phyloP scores from a whole-genome alignment of 306 rosid species.

The Dryas alaskensis region DNA sequence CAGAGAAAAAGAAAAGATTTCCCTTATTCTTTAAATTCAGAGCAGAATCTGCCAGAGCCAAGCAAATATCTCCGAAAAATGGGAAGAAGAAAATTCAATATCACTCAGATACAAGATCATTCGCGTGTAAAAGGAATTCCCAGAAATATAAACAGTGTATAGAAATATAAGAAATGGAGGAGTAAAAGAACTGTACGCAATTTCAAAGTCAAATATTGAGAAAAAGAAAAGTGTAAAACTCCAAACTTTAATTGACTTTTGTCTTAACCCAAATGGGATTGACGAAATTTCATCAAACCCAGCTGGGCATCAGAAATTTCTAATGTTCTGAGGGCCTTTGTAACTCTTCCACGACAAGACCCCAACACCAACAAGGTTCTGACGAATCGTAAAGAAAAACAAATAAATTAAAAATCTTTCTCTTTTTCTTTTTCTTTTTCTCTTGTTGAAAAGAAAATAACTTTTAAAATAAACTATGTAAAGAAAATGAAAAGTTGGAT shows the following conservation, averaged over 20 bases:
- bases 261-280: constrained; percentile 39
- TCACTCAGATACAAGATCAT: constrained; percentile 17
- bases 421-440: background rate
- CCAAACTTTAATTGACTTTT: background rate
- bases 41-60: constrained; percentile 34
- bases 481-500: background rate
- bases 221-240: constrained; percentile 6
- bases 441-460: background rate
- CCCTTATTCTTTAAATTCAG: constrained; percentile 31
- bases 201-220: constrained; percentile 57
- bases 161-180: constrained; percentile 3
- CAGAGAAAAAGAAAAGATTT: constrained; percentile 15
- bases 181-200: constrained; percentile 39
- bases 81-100: constrained; percentile 18
- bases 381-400: constrained; percentile 15
- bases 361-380: constrained; percentile 19
- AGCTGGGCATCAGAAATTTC: constrained; percentile 26
- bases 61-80: constrained; percentile 13
- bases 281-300: constrained; percentile 49
- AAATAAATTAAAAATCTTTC: background rate
- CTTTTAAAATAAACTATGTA: background rate
- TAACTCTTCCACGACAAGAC: constrained; percentile 23
- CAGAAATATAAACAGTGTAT: background rate
- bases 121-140: constrained; percentile 27
- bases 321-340: constrained; percentile 10